Base-by-base conservation (phyloP, 805 yeast species). In the Blastobotrys americana region DNA sequence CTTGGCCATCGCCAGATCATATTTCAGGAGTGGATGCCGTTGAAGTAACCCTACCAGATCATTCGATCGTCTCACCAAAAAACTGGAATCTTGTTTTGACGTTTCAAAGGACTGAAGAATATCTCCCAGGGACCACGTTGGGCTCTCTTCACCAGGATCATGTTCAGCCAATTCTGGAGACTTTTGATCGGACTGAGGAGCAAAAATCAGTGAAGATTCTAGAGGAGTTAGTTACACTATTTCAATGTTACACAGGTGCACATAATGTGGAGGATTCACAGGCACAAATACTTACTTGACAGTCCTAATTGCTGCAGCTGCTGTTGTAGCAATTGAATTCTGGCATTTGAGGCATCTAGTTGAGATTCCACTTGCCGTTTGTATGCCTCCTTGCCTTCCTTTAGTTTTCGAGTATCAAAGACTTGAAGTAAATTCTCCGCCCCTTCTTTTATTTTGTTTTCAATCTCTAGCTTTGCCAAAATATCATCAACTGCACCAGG, bases 121-220 rank as follows among this genome's bases (percentile, higher is more conserved):
- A 47, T 80, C 87, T 18, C 82, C 77, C 18, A 83, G 64, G 2
- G 71, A 63, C 82, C 84, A 82, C 0, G 88, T 73, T 8, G 78
- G 76, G 48, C 76, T 71, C 33, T 48, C 58, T 20, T 45, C 49
- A 19, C 54, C 51, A 27, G 53, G 27, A 4, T 45, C 42, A 20
- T 42, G 39, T 4, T 50, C 49, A 8, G 17, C 15, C 13, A 20
- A 17, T 9, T 8, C 31, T 40, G 16, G 20, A n/a, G 39, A 21
- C 40, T 43, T 21, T 38, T 38, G 34, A 17, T 44, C 33, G 25
- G 38, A 40, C 33, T 28, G 36, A 15, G 27, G 34, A 33, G 15
- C 34, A 21, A 21, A 20, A 39, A 18, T 18, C 6, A 22, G 17
- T n/a, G 34, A 22, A 16, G 20, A 19, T 25, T 25, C 25, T 37